A percentile compares a stretch with the other conserved stretches of the same genome.
Conservation (phyloP, 495 filamentous ascomycete species). For the Penicillium tannophilum region DNA sequence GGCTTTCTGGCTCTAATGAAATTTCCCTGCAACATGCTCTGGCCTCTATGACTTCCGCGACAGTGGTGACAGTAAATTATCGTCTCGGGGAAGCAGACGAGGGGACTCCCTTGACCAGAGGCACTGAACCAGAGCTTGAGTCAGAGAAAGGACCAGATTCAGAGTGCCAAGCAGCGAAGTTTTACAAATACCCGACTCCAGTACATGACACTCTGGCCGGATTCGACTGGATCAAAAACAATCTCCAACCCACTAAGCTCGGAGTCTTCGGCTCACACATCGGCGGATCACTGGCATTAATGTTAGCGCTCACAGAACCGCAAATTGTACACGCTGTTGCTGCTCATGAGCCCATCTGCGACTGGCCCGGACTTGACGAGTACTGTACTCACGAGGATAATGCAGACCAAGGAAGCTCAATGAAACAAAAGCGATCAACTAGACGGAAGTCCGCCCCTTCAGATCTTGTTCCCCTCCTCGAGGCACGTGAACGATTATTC, state of each 20-base stretch:
- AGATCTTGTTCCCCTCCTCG: conserved; percentile 39
- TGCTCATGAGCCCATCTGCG: conserved; percentile 39
- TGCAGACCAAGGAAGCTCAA: background rate
- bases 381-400: conserved; percentile 27
- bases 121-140: background rate
- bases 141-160: background rate
- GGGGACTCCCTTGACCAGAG: conserved; percentile 24
- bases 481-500: conserved; percentile 49
- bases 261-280: conserved; percentile 56
- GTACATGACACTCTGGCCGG: conserved; percentile 44
- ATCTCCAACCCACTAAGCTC: conserved; percentile 36
- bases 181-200: conserved; percentile 42
- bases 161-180: background rate
- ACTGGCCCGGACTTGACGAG: conserved; percentile 44
- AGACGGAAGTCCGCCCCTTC: conserved; percentile 24
- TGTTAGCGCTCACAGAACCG: conserved; percentile 62
- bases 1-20: background rate
- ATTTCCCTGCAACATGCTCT: conserved; percentile 28
- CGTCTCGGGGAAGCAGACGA: conserved; percentile 47
- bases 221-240: conserved; percentile 42
- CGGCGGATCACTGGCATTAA: conserved; percentile 58
- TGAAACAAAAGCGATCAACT: conserved; percentile 15
- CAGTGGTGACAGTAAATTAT: conserved; percentile 46
- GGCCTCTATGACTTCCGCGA: conserved; percentile 32
- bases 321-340: conserved; percentile 39